Evolutionary conservation across 179 eudicot genomes (phyloP).

Genomic region (Spergularia azorica): DNA sequence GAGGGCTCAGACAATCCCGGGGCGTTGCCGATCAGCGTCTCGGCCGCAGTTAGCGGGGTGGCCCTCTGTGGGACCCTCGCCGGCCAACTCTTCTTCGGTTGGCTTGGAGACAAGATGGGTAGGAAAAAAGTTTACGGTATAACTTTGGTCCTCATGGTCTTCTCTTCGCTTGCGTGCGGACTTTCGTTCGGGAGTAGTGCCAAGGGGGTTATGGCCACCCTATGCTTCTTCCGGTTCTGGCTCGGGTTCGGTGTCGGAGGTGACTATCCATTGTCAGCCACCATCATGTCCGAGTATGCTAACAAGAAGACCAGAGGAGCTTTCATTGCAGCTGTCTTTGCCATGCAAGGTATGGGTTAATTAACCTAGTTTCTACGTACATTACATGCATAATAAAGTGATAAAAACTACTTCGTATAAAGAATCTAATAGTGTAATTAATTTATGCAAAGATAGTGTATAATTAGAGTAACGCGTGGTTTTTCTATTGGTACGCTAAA

Average conservation of each 20-base stretch:
- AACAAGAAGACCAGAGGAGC: constrained; percentile 54
- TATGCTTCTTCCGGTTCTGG: constrained; percentile 58
- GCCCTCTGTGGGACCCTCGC: constrained; percentile 48
- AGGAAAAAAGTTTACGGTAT: constrained; percentile 46
- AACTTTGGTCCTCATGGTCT: constrained; percentile 43
- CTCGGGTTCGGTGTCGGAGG: constrained; percentile 60
- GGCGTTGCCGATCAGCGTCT: constrained; percentile 34
- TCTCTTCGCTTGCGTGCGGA: constrained; percentile 37
- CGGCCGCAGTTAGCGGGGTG: constrained; percentile 42
- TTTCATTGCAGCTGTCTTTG: constrained; percentile 56
- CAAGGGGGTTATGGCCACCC: constrained; percentile 38
- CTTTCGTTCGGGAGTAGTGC: constrained; percentile 37
- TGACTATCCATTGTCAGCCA: constrained; percentile 56
- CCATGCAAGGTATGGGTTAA: constrained; percentile 41
- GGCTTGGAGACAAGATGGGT: constrained; percentile 58
- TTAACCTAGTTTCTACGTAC: no score
- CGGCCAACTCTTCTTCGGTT: constrained; percentile 56
- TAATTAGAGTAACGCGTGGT: no score
- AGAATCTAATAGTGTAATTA: no score
- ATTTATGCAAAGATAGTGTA: no score
- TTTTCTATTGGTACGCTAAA: no score
- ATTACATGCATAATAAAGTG: no score
- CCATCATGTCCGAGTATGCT: constrained; percentile 61
- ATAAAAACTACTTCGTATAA: no score
- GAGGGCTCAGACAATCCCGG: constrained; percentile 37